phyloP scores from a whole-genome alignment of 2,329 filamentous ascomycete genomes.

The Dothiorella sarmentorum region DNA sequence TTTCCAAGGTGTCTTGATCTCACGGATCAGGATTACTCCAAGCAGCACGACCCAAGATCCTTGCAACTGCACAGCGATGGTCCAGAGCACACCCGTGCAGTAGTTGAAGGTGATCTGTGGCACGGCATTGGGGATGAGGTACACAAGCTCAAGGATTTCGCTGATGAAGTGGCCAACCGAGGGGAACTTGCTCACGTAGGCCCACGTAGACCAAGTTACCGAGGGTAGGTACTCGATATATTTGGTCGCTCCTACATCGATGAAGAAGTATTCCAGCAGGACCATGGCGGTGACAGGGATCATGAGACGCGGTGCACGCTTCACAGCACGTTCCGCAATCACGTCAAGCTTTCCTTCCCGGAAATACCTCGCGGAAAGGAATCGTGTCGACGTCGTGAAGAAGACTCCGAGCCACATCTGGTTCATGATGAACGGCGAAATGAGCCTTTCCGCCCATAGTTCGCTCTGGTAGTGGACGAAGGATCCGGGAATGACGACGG shows the following conservation, averaged over 20 bases:
- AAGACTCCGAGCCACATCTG: constrained; percentile 49
- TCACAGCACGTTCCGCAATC: constrained; percentile 45
- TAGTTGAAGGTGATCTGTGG: constrained; percentile 49
- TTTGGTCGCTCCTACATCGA: constrained; percentile 43
- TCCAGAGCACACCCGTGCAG: constrained; percentile 51
- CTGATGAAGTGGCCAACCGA: constrained; percentile 45
- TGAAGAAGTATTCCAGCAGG: constrained; percentile 46
- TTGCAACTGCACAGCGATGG: constrained; percentile 49
- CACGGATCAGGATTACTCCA: constrained; percentile 42
- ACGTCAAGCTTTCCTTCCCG: constrained; percentile 41
- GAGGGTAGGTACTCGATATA: constrained; percentile 46
- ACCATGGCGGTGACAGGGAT: constrained; percentile 45
- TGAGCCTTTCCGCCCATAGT: constrained; percentile 40
- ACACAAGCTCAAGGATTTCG: constrained; percentile 45
- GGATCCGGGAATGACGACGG: constrained; percentile 36
- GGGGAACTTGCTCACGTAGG: constrained; percentile 40
- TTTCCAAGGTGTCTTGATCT: constrained; percentile 47
- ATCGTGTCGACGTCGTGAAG: constrained; percentile 48
- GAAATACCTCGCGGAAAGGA: constrained; percentile 43
- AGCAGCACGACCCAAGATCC: constrained; percentile 46
- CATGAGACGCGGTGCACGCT: constrained; percentile 45
- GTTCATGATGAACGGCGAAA: constrained; percentile 45
- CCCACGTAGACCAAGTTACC: constrained; percentile 48
- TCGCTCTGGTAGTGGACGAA: constrained; percentile 41
- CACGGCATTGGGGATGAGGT: constrained; percentile 47